Base-by-base conservation (phyloP, 75 land plant genomes). In the Cryptomeria japonica region DNA sequence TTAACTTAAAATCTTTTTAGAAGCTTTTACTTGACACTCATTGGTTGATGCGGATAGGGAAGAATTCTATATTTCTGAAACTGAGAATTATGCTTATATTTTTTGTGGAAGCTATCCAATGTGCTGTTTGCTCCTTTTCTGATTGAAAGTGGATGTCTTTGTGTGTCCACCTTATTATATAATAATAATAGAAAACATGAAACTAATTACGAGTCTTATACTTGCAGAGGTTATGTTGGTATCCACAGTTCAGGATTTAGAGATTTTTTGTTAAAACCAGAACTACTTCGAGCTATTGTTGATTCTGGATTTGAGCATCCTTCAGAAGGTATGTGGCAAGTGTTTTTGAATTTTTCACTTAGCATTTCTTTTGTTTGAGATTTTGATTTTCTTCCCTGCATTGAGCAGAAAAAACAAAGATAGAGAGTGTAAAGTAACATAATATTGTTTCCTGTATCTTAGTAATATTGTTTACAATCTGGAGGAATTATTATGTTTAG, bases 221-320 rank as follows among this genome's bases (percentile, higher is more conserved):
- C 36, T 49, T 90, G 87, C 91, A 92, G 92, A 88, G 93, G 93
- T 53, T 92, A 92, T 46, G 93, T 92, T 32, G 93, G 93, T 9
- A 92, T 92, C 64, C 93, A 92, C 64, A 92, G 93, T 51, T 92
- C 93, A 8, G 93, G 93, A 32, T 92, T 92, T 88, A 85, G 93
- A 55, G 93, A 92, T 61, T 92, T 92, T 58, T 92, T 92, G 3
- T 76, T 92, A 34, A 92, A 92, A 83, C 93, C 92, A 36, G 93
- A 92, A 56, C 92, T 92, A 6, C 85, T 92, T 47, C 93, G 93
- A 82, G 93, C 93, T 44, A 92, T 92, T 86, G 92, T 92, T 34
- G 93, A 92, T 46, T 92, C 93, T 88, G 93, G 93, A 44, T 92
- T 92, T 88, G 93, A 92, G 88, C 93, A 92, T 86, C 93, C 93